A percentile compares a stretch with the other conserved stretches of the same genome.
These are phyloP conservation scores for Penicillium sp. DNA, from an alignment of 2,329 filamentous ascomycete species.

Conservation along the genomic window DNA sequence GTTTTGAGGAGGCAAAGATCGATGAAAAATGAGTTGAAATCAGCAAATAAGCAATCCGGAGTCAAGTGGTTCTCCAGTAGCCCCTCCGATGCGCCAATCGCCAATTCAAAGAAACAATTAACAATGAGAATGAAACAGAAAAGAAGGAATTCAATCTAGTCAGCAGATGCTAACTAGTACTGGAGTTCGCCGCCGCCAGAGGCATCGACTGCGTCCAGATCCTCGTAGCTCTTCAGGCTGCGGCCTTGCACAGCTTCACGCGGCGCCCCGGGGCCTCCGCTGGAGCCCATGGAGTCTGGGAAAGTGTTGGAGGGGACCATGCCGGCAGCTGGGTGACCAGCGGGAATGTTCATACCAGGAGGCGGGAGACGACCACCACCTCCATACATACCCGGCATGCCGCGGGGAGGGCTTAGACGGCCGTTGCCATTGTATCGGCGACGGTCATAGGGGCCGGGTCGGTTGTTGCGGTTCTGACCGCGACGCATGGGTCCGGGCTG, in stretches of 20 bases:
- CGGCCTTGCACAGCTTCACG: conserved; percentile 89
- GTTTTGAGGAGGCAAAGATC: conserved; percentile 1
- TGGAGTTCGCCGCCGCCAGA: conserved; percentile 81
- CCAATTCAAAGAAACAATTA: conserved; percentile 4
- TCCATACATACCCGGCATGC: conserved; percentile 38
- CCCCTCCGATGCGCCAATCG: conserved; percentile 18
- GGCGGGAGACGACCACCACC: conserved; percentile 32
- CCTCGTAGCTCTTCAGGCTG: conserved; percentile 95
- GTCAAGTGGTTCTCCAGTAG: conserved; percentile 12
- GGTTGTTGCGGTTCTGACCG: conserved; percentile 62
- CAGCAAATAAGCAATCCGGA: conserved; percentile 12
- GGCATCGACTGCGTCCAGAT: conserved; percentile 80
- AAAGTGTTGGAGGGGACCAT: conserved; percentile 46
- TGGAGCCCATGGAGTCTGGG: conserved; percentile 53
- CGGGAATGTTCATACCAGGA: conserved; percentile 34
- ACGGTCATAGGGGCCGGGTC: conserved; percentile 72
- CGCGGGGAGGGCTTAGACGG: conserved; percentile 47
- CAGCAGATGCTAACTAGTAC: conserved; percentile 57
- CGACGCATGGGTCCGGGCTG: conserved; percentile 67
- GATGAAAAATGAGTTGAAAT: conserved; percentile 1
- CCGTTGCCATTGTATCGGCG: conserved; percentile 51
- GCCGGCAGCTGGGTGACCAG: conserved; percentile 41
- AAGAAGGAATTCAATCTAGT: conserved; percentile 1
- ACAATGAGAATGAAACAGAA: background rate
- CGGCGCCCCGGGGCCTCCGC: conserved; percentile 76